Base-by-base conservation (phyloP, 225 moss, liverwort and hornwort species). In the Bryum argenteum region DNA sequence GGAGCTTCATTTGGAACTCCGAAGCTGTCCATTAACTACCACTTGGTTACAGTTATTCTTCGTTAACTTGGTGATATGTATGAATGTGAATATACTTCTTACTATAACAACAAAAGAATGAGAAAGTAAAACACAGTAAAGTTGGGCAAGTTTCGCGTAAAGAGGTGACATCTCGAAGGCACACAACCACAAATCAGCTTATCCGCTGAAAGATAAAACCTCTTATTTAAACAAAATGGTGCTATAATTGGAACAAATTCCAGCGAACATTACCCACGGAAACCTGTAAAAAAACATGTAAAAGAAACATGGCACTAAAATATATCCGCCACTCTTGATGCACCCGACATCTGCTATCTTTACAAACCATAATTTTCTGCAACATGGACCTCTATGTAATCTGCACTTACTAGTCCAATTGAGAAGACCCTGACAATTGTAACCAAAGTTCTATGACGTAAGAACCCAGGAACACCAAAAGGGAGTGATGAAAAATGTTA, bases 301-400 rank as follows among this genome's bases (percentile, higher is more conserved):
- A 58, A 45, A 66, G 58, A 63, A 63, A 45, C 61, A 51, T 55
- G 73, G 44, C 66, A 71, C 53, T 70, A 66, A 66, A 33, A 39
- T n/a, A 64, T 59, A 71, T 67, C 77, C 12, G 72, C 66, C 66
- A 73, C 65, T 62, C 53, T 28, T 72, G 67, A 56, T 75, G 67
- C 62, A 64, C 68, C 60, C 45, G 51, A 73, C 65, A 70, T 66
- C 69, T 68, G 54, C 65, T 69, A 61, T 55, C 57, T 70, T 71
- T 80, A 83, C 80, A 93, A 89, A 90, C 81, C 81, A 77, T 67
- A 79, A 48, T 44, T 54, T 52, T 41, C 77, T 41, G 81, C 81
- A 70, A 71, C 71, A 67, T 74, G 71, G 79, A 83, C 67, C 77
- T 75, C 78, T 71, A 73, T 59, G 45, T 63, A 69, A 68, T 66